Percentiles rank a stretch among this genome's conserved stretches.
phyloP scores from a whole-genome alignment of 1,139 yeast species.

The Suhomyces choctaworum region DNA sequence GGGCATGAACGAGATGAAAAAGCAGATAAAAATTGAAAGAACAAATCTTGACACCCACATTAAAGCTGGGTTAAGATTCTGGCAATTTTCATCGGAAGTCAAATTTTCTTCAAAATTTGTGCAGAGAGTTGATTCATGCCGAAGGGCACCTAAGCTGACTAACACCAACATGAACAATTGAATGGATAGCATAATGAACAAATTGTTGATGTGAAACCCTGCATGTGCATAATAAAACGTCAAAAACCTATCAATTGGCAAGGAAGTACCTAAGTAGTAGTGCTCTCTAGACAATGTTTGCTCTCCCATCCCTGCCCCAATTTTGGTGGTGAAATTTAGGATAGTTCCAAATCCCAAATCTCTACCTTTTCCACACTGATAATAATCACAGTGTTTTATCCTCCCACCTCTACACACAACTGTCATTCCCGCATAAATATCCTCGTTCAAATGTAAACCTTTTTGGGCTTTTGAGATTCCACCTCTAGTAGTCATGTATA shows the following conservation, averaged over 20 bases:
- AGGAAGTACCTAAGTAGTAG: conserved; percentile 73
- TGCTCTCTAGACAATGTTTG: conserved; percentile 84
- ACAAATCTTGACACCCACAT: conserved; percentile 83
- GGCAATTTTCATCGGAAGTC: conserved; percentile 66
- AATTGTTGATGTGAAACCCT: conserved; percentile 83
- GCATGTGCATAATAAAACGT: conserved; percentile 92
- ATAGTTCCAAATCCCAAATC: conserved; percentile 87
- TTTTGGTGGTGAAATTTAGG: conserved; percentile 79
- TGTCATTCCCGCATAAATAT: conserved; percentile 88
- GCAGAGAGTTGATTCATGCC: conserved; percentile 61
- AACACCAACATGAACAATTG: conserved; percentile 69
- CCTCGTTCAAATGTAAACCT: conserved; percentile 84
- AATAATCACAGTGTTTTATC: conserved; percentile 84
- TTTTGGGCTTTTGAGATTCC: conserved; percentile 89
- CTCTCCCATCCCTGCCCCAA: conserved; percentile 96
- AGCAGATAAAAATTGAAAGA: conserved; percentile 77
- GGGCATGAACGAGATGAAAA: conserved; percentile 81
- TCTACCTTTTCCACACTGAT: conserved; percentile 90
- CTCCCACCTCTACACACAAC: conserved; percentile 81
- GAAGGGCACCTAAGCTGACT: conserved; percentile 66
- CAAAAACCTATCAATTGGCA: conserved; percentile 77
- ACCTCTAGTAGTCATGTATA: conserved; percentile 88
- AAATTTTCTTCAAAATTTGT: conserved; percentile 53
- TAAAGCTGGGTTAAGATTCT: conserved; percentile 68
- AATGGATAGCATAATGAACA: conserved; percentile 74